Conservation (phyloP, 768 basidiomycete genomes). For the Podaxis sp. region DNA sequence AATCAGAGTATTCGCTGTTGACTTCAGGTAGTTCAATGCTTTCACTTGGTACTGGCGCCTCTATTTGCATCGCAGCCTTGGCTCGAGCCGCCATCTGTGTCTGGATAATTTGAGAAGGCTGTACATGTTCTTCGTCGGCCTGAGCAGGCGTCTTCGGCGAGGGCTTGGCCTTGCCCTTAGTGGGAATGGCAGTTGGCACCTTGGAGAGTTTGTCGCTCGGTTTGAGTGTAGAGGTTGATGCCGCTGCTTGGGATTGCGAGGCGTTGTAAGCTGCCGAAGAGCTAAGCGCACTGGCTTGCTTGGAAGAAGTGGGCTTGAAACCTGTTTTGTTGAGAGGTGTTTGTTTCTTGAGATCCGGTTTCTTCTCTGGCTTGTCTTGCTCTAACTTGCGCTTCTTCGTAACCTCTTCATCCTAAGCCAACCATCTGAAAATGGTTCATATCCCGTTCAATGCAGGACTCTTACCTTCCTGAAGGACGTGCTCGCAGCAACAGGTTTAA, state of each 20-base stretch:
- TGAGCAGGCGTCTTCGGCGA: conserved; percentile 24
- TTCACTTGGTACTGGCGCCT: conserved; percentile 62
- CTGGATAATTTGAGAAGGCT: conserved; percentile 63
- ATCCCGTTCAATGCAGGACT: too few species aligned
- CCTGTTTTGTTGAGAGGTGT: conserved; percentile 53
- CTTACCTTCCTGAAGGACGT: conserved; percentile 50
- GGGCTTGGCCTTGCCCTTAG: conserved; percentile 51
- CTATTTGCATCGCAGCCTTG: conserved; percentile 52
- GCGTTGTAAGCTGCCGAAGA: conserved; percentile 38
- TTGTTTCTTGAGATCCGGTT: conserved; percentile 48
- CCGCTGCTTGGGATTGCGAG: conserved; percentile 16
- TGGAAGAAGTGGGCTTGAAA: conserved; percentile 39
- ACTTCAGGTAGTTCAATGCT: conserved; percentile 93
- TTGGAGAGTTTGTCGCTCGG: conserved; percentile 33
- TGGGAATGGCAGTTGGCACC: conserved; percentile 19
- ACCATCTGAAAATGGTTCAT: conserved; percentile 8
- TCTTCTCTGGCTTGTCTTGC: conserved; percentile 12
- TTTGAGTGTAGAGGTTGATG: conserved; percentile 28
- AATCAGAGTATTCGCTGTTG: conserved; percentile 95
- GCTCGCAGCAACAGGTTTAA: conserved; percentile 39
- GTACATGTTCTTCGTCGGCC: conserved; percentile 50
- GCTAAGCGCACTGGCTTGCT: conserved; percentile 44
- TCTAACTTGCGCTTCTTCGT: conserved; percentile 71
- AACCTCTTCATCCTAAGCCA: conserved; percentile 60
- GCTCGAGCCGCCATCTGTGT: conserved; percentile 71